These are phyloP conservation scores for Phylloporus arenicola DNA, from an alignment of 768 basidiomycete species.

Conservation along the genomic window DNA sequence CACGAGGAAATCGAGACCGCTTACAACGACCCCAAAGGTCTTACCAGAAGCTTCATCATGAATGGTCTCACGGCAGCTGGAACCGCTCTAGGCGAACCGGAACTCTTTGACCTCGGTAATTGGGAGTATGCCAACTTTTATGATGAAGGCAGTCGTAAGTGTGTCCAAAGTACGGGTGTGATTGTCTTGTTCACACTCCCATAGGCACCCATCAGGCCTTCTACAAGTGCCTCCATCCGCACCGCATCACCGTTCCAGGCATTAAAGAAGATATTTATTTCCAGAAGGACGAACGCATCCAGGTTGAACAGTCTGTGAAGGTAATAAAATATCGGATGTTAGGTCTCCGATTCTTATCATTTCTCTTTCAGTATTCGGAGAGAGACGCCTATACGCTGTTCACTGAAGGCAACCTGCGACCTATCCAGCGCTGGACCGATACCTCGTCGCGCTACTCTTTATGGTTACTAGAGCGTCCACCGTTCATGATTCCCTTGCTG, in stretches of 20 bases:
- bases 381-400: constrained; percentile 67
- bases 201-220: constrained; percentile 82
- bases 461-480: constrained; percentile 87
- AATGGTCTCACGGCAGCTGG: constrained; percentile 76
- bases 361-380: constrained; percentile 63
- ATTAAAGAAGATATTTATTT: constrained; percentile 47
- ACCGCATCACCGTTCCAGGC: constrained; percentile 50
- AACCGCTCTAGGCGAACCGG: constrained; percentile 58
- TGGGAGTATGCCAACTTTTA: constrained; percentile 69
- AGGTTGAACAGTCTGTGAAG: constrained; percentile 87
- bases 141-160: constrained; percentile 51
- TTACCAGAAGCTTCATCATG: constrained; percentile 76
- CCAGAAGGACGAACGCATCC: constrained; percentile 66
- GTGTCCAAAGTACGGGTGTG: constrained; percentile 14
- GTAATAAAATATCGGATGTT: constrained; percentile 35
- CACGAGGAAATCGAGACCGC: constrained; percentile 70
- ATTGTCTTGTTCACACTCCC: neutral
- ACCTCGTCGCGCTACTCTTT: constrained; percentile 66
- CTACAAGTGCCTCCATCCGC: constrained; percentile 60
- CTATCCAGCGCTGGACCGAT: constrained; percentile 84
- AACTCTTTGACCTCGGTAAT: constrained; percentile 55
- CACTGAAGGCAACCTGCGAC: constrained; percentile 66
- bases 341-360: neutral
- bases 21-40: constrained; percentile 77
- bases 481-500: constrained; percentile 69